A percentile compares a stretch with the other conserved stretches of the same genome.
Evolutionary conservation across 2,329 filamentous ascomycete species (phyloP).

Genomic region (Chrysoporthe puriensis): DNA sequence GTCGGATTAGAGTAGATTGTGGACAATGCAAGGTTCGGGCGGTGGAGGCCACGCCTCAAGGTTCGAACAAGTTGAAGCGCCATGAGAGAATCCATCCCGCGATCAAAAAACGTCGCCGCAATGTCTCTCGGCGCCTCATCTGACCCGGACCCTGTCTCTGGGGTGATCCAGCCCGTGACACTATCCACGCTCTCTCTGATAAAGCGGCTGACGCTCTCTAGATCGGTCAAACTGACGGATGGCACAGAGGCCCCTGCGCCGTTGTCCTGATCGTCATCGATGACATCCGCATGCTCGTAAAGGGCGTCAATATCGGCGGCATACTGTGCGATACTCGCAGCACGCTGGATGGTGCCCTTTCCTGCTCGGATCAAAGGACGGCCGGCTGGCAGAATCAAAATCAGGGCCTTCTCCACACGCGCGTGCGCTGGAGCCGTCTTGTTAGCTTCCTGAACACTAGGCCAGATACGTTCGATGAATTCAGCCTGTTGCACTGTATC

Average conservation of each 20-base stretch:
- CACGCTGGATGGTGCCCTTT: conserved; percentile 17
- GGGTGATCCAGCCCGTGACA: conserved; percentile 14
- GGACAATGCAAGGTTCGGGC: conserved; percentile 1
- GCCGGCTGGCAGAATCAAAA: conserved; percentile 39
- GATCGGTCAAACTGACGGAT: not conserved
- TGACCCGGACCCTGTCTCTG: too few species aligned
- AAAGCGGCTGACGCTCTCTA: not conserved
- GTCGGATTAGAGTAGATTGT: conserved; percentile 18
- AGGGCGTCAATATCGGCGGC: conserved; percentile 11
- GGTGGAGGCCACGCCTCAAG: conserved; percentile 10
- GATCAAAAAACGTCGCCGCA: conserved; percentile 28
- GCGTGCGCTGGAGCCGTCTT: conserved; percentile 15
- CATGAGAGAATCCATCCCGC: conserved; percentile 31
- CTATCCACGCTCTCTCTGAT: not conserved
- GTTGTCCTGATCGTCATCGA: not conserved
- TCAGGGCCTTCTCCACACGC: conserved; percentile 43
- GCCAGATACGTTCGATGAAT: conserved; percentile 24
- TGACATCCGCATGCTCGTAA: not conserved
- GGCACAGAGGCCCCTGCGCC: not conserved
- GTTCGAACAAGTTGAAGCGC: conserved; percentile 30
- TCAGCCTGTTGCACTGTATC: conserved; percentile 33
- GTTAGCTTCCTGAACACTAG: conserved; percentile 16
- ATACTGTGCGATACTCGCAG: conserved; percentile 25
- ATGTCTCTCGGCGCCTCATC: too few species aligned
- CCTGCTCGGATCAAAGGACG: conserved; percentile 35